phyloP scores from a whole-genome alignment of 306 rosid species.

The Malus domestica region DNA sequence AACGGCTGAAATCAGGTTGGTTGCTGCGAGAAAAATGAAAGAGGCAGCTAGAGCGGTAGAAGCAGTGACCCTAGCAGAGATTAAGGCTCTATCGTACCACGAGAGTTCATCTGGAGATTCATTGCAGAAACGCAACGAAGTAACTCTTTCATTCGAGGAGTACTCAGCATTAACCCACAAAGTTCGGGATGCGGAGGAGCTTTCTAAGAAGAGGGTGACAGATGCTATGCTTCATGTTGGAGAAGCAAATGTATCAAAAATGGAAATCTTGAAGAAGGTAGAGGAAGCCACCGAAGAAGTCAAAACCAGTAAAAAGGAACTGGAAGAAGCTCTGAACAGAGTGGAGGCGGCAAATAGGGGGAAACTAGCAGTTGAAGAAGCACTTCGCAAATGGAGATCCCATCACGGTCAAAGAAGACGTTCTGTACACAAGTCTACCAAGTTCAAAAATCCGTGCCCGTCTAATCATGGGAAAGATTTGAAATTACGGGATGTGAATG shows the following conservation, averaged over 20 bases:
- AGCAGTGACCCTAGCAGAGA: constrained; percentile 65
- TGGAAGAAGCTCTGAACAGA: constrained; percentile 79
- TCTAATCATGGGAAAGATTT: constrained; percentile 44
- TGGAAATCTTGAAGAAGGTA: constrained; percentile 55
- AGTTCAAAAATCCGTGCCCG: constrained; percentile 57
- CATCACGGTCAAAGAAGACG: constrained; percentile 55
- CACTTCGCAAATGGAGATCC: constrained; percentile 79
- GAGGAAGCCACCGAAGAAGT: constrained; percentile 82
- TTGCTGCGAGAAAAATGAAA: constrained; percentile 91
- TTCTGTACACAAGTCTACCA: constrained; percentile 35
- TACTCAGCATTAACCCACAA: constrained; percentile 49
- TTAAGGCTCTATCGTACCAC: constrained; percentile 50
- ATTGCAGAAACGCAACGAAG: constrained; percentile 30
- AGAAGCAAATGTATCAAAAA: constrained; percentile 55
- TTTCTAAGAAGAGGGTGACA: constrained; percentile 47
- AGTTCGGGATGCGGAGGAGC: constrained; percentile 59
- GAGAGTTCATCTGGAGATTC: constrained; percentile 31
- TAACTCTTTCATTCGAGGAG: constrained; percentile 73
- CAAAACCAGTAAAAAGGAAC: constrained; percentile 52
- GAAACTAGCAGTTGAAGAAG: constrained; percentile 73
- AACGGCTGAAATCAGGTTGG: constrained; percentile 71
- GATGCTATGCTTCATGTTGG: constrained; percentile 73
- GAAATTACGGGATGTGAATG: constrained; percentile 43
- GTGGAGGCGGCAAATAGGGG: constrained; percentile 83
- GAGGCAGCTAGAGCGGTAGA: constrained; percentile 93